These are phyloP conservation scores for Santalum album DNA, from an alignment of 164 flowering plant species.

Conservation along the genomic window DNA sequence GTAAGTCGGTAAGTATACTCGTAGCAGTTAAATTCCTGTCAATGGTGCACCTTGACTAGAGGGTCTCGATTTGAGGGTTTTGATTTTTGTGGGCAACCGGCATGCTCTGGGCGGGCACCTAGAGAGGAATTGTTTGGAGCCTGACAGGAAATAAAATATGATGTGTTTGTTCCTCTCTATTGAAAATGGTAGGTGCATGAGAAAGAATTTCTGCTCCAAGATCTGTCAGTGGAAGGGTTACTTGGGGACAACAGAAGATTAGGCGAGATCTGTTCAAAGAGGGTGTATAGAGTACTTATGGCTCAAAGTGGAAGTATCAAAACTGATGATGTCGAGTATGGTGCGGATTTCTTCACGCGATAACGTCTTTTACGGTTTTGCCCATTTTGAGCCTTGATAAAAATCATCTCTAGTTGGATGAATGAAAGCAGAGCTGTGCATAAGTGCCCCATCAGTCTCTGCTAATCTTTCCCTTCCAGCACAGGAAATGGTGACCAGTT, in stretches of 20 bases:
- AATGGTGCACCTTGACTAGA: too few species aligned
- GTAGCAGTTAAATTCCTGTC: neutral
- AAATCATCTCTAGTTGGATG: neutral
- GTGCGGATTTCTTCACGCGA: constrained; percentile 68
- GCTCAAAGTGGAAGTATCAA: constrained; percentile 70
- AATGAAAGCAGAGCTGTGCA: neutral
- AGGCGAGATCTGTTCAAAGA: constrained; percentile 89
- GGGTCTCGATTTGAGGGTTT: too few species aligned
- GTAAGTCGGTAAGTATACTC: constrained; percentile 84
- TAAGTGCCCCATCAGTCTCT: too few species aligned
- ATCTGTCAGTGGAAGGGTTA: constrained; percentile 56
- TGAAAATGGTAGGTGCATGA: constrained; percentile 74
- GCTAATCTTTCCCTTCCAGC: neutral
- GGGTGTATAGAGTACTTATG: constrained; percentile 89
- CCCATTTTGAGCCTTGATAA: neutral
- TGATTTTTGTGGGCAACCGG: too few species aligned
- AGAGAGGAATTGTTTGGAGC: too few species aligned
- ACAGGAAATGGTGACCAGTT: neutral
- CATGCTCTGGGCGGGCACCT: too few species aligned
- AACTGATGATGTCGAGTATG: constrained; percentile 86
- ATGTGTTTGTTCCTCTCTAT: too few species aligned
- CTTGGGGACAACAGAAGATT: constrained; percentile 67
- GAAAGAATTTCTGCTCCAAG: constrained; percentile 81
- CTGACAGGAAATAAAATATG: too few species aligned
- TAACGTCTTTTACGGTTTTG: neutral